Base-by-base conservation (phyloP, 116 monocot species). In the Papilionanthe hybrid region DNA sequence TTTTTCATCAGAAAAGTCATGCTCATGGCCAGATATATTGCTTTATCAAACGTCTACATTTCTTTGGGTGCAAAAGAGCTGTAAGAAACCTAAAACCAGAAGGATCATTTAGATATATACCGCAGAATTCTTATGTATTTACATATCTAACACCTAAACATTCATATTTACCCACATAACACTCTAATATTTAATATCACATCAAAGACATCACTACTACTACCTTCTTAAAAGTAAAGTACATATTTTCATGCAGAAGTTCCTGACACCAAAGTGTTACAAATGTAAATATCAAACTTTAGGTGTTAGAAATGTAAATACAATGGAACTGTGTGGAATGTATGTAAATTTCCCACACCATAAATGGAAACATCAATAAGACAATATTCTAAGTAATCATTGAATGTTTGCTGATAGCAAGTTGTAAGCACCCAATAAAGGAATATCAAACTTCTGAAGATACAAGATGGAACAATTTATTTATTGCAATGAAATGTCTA, bases 1-100 rank as follows among this genome's bases (percentile, higher is more conserved):
- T 73, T 65, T 73, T 73, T 73, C 73, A 43, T 43, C n/a, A 73
- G 9, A 20, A 73, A 45, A 73, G 20, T 73, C 73, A 43, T 73
- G 73, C 44, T 45, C 73, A n/a, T 45, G 11, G n/a, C 44, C 20
- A 73, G 7, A 43, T 43, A 20, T 22, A 73, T 7, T 9, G 19
- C 11, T n/a, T 20, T 11, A 73, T 43, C 7, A 18, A 73, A 67
- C 42, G 23, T 42, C 41, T 72, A 41, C 41, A 41, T 29, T 72
- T 72, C 72, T 41, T 41, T 42, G 5, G 32, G 41, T 41, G 72
- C 72, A 37, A 37, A 37, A 37, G 37, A 37, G 37, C 41, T 5
- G 25, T 42, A 18, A 41, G 72, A 18, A 10, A 41, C 9, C 72
- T 72, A 72, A 41, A 72, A 18, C 5, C 56, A 37, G 37, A 37